Conservation (phyloP, 1,284 basidiomycete genomes). For the Apiotrichum gamsii region DNA sequence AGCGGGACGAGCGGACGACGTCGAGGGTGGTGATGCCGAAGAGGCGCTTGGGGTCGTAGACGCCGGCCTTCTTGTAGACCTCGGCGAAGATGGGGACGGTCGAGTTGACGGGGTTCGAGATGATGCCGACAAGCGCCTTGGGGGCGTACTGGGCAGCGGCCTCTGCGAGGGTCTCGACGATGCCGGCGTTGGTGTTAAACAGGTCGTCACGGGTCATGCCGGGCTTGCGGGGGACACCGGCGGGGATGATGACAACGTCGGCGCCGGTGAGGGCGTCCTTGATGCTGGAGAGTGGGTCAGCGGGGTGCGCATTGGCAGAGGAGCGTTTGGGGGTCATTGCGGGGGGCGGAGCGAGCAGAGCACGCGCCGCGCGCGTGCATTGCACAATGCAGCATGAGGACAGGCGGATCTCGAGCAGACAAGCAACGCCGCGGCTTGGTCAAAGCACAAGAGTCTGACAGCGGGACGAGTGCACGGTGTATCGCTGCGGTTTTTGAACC, state of each 20-base stretch:
- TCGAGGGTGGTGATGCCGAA: constrained; percentile 99
- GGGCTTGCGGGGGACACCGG: constrained; percentile 94
- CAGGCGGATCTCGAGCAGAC: too few species aligned
- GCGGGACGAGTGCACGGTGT: too few species aligned
- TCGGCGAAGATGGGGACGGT: constrained; percentile 96
- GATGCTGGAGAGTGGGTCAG: constrained; percentile 69
- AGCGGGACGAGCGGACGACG: constrained; percentile 93
- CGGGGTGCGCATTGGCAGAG: too few species aligned
- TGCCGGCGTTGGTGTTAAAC: constrained; percentile 78
- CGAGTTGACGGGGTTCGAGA: constrained; percentile 95
- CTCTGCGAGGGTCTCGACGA: constrained; percentile 85
- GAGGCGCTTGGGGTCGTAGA: constrained; percentile 84
- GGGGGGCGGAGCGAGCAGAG: too few species aligned
- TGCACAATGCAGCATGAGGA: too few species aligned
- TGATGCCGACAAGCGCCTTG: constrained; percentile 89
- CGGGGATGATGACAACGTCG: constrained; percentile 90
- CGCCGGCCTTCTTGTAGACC: constrained; percentile 84
- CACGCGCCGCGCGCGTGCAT: too few species aligned
- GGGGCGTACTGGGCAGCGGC: constrained; percentile 79
- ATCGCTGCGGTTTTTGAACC: too few species aligned
- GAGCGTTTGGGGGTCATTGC: too few species aligned
- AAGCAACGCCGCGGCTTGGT: too few species aligned
- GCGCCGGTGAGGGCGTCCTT: constrained; percentile 77
- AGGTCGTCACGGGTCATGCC: constrained; percentile 56
- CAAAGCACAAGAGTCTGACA: too few species aligned